These are phyloP conservation scores for Phaeodactylum tricornutum DNA, from an alignment of 108 stramenopile genomes.

Conservation along the genomic window DNA sequence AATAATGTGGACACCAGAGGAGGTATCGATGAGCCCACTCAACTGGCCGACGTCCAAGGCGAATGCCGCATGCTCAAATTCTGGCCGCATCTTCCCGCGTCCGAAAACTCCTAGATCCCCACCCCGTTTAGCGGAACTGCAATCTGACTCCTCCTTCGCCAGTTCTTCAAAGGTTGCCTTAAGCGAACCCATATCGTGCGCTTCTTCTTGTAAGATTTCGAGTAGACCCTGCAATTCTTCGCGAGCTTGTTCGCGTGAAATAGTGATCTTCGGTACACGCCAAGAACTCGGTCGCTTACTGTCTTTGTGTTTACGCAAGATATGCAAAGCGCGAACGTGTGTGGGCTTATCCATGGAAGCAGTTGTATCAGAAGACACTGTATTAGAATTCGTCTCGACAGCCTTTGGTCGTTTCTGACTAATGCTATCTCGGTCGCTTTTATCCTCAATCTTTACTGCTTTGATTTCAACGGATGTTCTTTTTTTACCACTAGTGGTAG, in stretches of 20 bases:
- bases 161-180: constrained; percentile 73
- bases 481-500: not conserved
- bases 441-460: not conserved
- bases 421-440: not conserved
- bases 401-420: not conserved
- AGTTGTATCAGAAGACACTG: not conserved
- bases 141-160: constrained; percentile 79
- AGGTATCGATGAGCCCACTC: constrained; percentile 68
- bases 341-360: not conserved
- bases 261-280: constrained; percentile 59
- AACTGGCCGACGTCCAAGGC: constrained; percentile 64
- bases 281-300: constrained; percentile 65
- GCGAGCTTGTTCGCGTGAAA: constrained; percentile 57
- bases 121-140: constrained; percentile 66
- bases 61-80: constrained; percentile 76
- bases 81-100: constrained; percentile 66
- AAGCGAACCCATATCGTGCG: constrained; percentile 35
- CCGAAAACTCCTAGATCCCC: constrained; percentile 84
- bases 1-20: constrained; percentile 78
- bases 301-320: constrained; percentile 74
- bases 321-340: constrained; percentile 69
- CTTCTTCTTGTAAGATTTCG: constrained; percentile 40
- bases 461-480: not conserved
- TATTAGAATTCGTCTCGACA: not conserved
- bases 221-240: constrained; percentile 49